Evolutionary conservation across 768 basidiomycete genomes (phyloP), one percentile per base, ranked within the genome.

Genomic region (Clavulina sp.): DNA sequence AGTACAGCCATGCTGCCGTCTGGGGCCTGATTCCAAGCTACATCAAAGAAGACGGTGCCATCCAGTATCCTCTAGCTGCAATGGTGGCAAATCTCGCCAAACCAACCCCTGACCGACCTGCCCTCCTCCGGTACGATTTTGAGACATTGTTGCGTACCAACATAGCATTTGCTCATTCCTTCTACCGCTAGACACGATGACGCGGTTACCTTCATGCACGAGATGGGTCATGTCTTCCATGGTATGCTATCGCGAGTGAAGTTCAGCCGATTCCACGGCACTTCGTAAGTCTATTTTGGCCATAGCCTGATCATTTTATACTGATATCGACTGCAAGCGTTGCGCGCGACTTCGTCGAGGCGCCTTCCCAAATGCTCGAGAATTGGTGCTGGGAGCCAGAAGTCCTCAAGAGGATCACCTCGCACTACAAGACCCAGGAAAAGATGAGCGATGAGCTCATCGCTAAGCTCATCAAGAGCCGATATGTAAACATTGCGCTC

Each of bases 71-170:
- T 2, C 63, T 85, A 48, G 65, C 79, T 1, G 81, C 81, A 3
- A 91, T 91, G 87, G 88, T 91, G 4, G 87, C 88, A 34, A 91
- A 89, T 62, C 73, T 92, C 6, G 84, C 87, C 3, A 92, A 91
- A 61, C 72, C 84, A 3, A 86, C 84, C 1, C 75, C 79, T 1
- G 77, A 80, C 4, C 78, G 80, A 54, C 85, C 85, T 1, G 85
- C 84, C 28, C 32, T 49, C 13, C 28, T 49, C 26, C 24, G 49
- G 46, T 56, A 56, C 46, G 41, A 51, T n/a, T 26, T 46, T 34
- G 19, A 40, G 1, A 7, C 28, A 40, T 13, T 40, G 32, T 31
- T 21, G 5, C 2, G n/a, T 2, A 18, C 4, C 36, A 23, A 19
- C 9, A 33, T 26, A n/a, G 3, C 19, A 7, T n/a, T 2, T 5